phyloP scores from a whole-genome alignment of 75 land plant species.

The Pinus albicaulis region DNA sequence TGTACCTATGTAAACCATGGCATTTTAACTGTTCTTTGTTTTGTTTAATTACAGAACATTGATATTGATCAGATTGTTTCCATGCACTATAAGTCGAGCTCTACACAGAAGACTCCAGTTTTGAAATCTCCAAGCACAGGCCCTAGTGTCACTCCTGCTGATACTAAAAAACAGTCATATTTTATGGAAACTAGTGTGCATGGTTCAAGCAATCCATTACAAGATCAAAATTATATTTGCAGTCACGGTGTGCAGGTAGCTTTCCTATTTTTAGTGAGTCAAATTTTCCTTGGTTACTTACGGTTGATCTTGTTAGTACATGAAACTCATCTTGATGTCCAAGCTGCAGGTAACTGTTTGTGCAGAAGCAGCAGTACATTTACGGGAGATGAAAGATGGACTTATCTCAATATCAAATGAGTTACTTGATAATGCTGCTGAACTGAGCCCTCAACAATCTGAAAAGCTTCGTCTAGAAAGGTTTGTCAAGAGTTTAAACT shows the following conservation, averaged over 20 bases:
- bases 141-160: conserved; percentile 8
- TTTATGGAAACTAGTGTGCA: conserved; percentile 10
- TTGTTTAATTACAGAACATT: conserved; percentile 56
- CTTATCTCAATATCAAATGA: conserved; percentile 81
- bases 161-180: neutral
- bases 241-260: conserved; percentile 73
- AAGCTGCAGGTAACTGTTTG: conserved; percentile 65
- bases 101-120: conserved; percentile 58
- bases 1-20: neutral
- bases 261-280: neutral
- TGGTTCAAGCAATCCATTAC: conserved; percentile 18
- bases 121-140: conserved; percentile 31
- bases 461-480: conserved; percentile 78
- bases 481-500: conserved; percentile 20
- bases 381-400: conserved; percentile 90
- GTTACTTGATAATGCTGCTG: conserved; percentile 76
- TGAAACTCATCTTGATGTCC: neutral
- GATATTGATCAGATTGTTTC: conserved; percentile 94
- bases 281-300: neutral
- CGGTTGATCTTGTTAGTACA: neutral
- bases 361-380: conserved; percentile 58
- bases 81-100: conserved; percentile 64
- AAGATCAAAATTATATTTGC: conserved; percentile 45
- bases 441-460: conserved; percentile 45
- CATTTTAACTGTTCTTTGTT: neutral